phyloP scores from a whole-genome alignment of 345 rosid species.

The Litchi chinensis region DNA sequence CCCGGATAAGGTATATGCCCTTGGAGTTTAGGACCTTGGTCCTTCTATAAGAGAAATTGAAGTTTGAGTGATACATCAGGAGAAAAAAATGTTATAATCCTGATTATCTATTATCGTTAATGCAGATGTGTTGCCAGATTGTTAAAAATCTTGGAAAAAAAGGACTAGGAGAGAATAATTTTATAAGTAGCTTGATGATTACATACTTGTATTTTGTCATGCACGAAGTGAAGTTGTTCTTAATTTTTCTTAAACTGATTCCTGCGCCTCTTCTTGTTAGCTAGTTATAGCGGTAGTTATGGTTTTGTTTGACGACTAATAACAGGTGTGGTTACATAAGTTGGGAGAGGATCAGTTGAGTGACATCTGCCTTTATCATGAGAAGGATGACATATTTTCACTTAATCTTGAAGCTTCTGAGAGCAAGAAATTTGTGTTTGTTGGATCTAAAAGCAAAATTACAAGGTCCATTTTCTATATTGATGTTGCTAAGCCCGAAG shows the following conservation, averaged over 20 bases:
- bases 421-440: conserved; percentile 71
- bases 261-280: background rate
- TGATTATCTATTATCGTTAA: too few relatives aligned
- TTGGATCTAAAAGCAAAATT: conserved; percentile 73
- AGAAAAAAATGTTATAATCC: too few relatives aligned
- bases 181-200: too few relatives aligned
- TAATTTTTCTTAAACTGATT: background rate
- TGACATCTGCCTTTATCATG: conserved; percentile 86
- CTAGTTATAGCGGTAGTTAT: background rate
- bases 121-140: too few relatives aligned
- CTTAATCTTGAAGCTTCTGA: conserved; percentile 71
- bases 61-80: too few relatives aligned
- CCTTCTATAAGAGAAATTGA: too few relatives aligned
- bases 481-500: conserved; percentile 65
- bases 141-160: too few relatives aligned
- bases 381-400: conserved; percentile 86
- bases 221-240: background rate
- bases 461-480: conserved; percentile 70
- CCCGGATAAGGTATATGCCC: conserved; percentile 75
- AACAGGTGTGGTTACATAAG: conserved; percentile 90
- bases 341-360: conserved; percentile 69
- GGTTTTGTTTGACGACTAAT: conserved; percentile 18
- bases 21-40: background rate
- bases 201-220: too few relatives aligned
- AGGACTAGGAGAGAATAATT: too few relatives aligned